Percentiles rank a stretch among this genome's conserved stretches.
These are phyloP conservation scores for Entomortierella beljakovae DNA, from an alignment of 192 early-diverging fungal species.

Conservation along the genomic window DNA sequence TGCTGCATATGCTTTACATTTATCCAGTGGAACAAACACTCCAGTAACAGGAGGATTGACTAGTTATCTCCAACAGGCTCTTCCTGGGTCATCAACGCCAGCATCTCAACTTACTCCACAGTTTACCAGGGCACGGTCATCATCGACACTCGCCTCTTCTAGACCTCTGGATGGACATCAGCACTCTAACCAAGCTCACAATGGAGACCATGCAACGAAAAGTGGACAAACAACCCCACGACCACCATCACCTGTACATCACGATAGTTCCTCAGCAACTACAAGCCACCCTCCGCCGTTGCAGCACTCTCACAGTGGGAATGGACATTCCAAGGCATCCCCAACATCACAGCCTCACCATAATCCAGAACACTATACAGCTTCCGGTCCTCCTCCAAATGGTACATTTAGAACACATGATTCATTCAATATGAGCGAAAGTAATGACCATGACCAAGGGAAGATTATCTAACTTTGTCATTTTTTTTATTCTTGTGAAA, in stretches of 20 bases:
- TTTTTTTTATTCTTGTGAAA: neutral
- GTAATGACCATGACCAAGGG: neutral
- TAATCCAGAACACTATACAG: neutral
- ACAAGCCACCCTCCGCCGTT: constrained; percentile 12
- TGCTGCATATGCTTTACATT: constrained; percentile 45
- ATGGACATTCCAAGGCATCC: constrained; percentile 18
- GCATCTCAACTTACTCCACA: neutral
- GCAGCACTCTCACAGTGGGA: constrained; percentile 8
- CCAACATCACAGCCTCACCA: constrained; percentile 2
- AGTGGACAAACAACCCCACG: constrained; percentile 32
- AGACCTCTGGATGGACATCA: neutral
- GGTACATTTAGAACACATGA: no score
- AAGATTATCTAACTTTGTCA: neutral
- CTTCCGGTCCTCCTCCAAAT: neutral
- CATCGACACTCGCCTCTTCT: neutral
- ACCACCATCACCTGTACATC: constrained; percentile 15
- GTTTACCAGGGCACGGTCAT: neutral
- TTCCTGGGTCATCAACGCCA: constrained; percentile 13
- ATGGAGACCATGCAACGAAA: constrained; percentile 5
- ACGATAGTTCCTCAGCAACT: constrained; percentile 3
- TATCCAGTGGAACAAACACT: constrained; percentile 24
- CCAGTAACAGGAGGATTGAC: constrained; percentile 2
- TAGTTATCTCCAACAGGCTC: constrained; percentile 25
- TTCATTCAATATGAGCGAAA: no score
- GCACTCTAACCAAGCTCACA: neutral